Percentiles rank a stretch among this genome's conserved stretches.
phyloP scores from a whole-genome alignment of 2,329 filamentous ascomycete genomes.

The Diaporthe ampelina region DNA sequence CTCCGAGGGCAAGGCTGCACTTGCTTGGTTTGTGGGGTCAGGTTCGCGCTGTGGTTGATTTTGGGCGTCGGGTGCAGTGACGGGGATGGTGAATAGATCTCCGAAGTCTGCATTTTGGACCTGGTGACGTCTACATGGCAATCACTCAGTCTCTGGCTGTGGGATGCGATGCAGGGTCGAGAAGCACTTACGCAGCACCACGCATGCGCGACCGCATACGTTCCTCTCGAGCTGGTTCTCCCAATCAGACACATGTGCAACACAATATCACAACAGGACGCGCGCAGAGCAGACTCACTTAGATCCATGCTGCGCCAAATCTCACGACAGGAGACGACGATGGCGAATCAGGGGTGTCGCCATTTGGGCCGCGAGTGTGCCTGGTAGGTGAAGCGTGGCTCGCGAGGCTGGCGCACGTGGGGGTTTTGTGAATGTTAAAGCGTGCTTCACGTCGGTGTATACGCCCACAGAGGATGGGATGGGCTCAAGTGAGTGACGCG shows the following conservation, averaged over 20 bases:
- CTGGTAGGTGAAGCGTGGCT: neutral
- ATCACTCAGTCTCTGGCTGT: neutral
- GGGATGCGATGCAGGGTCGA: neutral
- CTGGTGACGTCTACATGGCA: slow-evolving; percentile 63
- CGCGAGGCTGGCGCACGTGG: neutral
- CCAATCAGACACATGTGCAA: slow-evolving; percentile 36
- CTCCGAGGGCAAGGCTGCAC: slow-evolving; percentile 32
- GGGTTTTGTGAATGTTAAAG: neutral
- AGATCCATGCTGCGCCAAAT: slow-evolving; percentile 49
- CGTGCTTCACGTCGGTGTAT: neutral
- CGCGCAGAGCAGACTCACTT: slow-evolving; percentile 46
- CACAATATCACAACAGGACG: neutral
- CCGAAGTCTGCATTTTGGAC: slow-evolving; percentile 73
- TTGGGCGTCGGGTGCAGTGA: slow-evolving; percentile 42
- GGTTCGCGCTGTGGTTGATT: slow-evolving; percentile 39
- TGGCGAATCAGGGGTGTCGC: neutral
- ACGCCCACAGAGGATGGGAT: neutral
- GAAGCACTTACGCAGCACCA: slow-evolving; percentile 69
- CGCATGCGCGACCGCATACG: slow-evolving; percentile 76
- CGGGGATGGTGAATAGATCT: slow-evolving; percentile 57
- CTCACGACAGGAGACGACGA: slow-evolving; percentile 4
- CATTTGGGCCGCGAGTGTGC: neutral
- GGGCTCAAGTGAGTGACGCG: slow-evolving; percentile 9
- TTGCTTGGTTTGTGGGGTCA: slow-evolving; percentile 38
- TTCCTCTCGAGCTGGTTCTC: slow-evolving; percentile 67